Evolutionary conservation across 306 rosid genomes (phyloP), one percentile per base, ranked within the genome.

Genomic region (Cucurbita moschata): DNA sequence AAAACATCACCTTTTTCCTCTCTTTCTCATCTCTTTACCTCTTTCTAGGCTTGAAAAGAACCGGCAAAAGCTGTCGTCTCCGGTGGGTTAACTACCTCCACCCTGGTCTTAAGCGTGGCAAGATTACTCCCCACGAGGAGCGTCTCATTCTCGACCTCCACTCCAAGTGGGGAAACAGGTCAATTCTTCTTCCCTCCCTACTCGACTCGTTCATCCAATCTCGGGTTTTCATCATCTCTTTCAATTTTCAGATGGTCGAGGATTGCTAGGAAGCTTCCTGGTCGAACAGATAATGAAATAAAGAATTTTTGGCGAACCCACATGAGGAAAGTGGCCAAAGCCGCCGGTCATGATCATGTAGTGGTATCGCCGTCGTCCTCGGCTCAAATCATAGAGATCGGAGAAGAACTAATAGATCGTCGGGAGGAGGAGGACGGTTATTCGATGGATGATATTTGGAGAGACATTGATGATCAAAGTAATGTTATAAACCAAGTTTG

Each of bases 121-220:
- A 95, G 84, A 83, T 95, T 90, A 83, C 97, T 12, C 89, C 93
- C 5, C 91, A 89, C 73, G 99, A 95, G 79, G 97, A 95, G 76
- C 87, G 85, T 39, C 91, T 89, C 5, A 90, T 95, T 56, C 80
- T 89, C 37, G 99, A 95, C 5, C 96, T 95, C 81, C 99, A 91
- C 76, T 73, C 96, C 5, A 91, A 95, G 79, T 95, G 96, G 97
- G 99, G 99, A 39, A 95, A 95, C 59, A 95, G 99, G 99, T 95
- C 7, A 0, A 6, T 7, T 12, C 52, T 71, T 44, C 9, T 16
- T 16, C 40, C 4, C 6, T 26, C 14, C 2, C 3, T 58, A 23
- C 3, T 1, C 1, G 14, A 0, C 1, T 13, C 2, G 19, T 55
- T 4, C 11, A 8, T 23, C 39, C 1, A 10, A 57, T 0, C 30